phyloP scores from a whole-genome alignment of 2,329 filamentous ascomycete genomes.

The Fusarium sp. region DNA sequence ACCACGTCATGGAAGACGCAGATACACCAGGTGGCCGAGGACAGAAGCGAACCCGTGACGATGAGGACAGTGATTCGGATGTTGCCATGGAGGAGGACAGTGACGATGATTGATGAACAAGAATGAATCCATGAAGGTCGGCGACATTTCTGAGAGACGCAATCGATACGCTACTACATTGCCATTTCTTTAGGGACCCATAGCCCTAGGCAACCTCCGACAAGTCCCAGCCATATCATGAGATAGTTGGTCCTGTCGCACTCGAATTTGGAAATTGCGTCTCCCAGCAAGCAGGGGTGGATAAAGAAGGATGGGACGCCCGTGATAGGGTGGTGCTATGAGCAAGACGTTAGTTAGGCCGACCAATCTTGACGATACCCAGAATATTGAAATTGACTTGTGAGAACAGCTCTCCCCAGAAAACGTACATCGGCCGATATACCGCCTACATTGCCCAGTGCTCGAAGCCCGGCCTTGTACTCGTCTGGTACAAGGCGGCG shows the following conservation, averaged over 20 bases:
- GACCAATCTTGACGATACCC: constrained; percentile 44
- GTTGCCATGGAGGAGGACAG: constrained; percentile 76
- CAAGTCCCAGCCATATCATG: constrained; percentile 87
- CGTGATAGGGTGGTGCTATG: constrained; percentile 83
- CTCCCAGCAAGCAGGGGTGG: constrained; percentile 89
- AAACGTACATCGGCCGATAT: constrained; percentile 79
- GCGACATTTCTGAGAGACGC: constrained; percentile 28
- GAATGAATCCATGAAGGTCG: constrained; percentile 45
- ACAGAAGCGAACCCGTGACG: constrained; percentile 76
- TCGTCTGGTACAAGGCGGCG: constrained; percentile 73
- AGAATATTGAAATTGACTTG: constrained; percentile 45
- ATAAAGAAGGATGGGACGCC: constrained; percentile 86
- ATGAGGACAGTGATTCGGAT: constrained; percentile 72
- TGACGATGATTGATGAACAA: constrained; percentile 72
- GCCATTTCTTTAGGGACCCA: constrained; percentile 78
- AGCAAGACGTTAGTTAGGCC: constrained; percentile 52
- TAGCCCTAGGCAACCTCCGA: constrained; percentile 82
- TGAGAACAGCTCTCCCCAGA: constrained; percentile 39
- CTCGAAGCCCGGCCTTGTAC: constrained; percentile 69
- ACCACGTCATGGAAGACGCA: constrained; percentile 61
- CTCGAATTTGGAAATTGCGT: constrained; percentile 76
- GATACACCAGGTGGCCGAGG: constrained; percentile 65
- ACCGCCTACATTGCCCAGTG: constrained; percentile 72
- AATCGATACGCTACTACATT: constrained; percentile 42
- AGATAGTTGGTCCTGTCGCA: constrained; percentile 76